phyloP scores from a whole-genome alignment of 2,329 filamentous ascomycete genomes.

The Didymella arachidicola region DNA sequence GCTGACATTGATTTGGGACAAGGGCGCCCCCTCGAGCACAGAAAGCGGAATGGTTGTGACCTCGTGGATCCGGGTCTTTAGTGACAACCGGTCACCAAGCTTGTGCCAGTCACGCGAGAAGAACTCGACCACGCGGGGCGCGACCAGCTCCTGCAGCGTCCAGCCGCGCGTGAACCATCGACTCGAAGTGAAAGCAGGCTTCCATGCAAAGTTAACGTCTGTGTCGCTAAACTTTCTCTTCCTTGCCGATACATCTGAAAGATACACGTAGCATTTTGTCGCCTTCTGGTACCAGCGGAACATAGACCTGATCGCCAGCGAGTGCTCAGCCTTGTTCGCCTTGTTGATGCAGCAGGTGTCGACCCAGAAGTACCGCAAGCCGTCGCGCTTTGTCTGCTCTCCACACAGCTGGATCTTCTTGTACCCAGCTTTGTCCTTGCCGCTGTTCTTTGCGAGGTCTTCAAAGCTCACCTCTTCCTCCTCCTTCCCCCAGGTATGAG shows the following conservation, averaged over 20 bases:
- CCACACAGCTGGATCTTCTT: conserved; percentile 2
- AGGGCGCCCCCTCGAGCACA: not conserved
- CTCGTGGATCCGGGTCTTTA: not conserved
- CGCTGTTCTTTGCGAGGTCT: not conserved
- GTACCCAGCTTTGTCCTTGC: conserved; percentile 3
- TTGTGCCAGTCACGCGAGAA: conserved; percentile 1
- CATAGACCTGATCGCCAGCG: conserved; percentile 27
- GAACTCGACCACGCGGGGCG: not conserved
- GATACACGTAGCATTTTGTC: conserved; percentile 8
- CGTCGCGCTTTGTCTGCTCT: conserved; percentile 5
- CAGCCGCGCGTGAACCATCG: not conserved
- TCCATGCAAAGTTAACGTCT: too few relatives aligned
- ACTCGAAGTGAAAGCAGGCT: not conserved
- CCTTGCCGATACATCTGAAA: conserved; percentile 9
- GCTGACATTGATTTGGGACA: not conserved
- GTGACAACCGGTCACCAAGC: not conserved
- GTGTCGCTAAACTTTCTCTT: not conserved
- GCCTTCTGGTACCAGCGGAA: conserved; percentile 15
- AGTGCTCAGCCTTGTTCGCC: not conserved
- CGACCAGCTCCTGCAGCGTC: conserved; percentile 8
- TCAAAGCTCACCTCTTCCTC: conserved; percentile 10
- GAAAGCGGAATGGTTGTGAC: not conserved
- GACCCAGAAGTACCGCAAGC: not conserved
- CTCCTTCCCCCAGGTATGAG: conserved; percentile 5
- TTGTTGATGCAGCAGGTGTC: too few relatives aligned